A percentile compares a stretch with the other conserved stretches of the same genome.
Evolutionary conservation across 306 rosid species (phyloP).

Genomic region (Glycyrrhiza uralensis): DNA sequence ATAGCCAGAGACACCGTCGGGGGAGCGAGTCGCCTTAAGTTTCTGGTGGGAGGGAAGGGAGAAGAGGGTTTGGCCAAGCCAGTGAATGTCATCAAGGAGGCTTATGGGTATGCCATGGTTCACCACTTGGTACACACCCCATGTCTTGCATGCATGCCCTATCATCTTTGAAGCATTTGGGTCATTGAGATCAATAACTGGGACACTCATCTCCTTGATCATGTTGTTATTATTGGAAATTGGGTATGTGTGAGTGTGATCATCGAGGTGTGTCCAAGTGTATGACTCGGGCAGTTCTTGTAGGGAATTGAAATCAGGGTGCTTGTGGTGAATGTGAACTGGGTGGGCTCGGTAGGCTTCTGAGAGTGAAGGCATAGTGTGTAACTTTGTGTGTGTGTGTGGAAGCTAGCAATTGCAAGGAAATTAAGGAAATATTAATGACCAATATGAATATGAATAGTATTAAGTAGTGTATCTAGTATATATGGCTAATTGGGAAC

Average conservation of each 20-base stretch:
- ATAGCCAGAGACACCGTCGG: constrained; percentile 69
- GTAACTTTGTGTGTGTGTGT: background rate
- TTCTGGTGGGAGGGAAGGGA: constrained; percentile 59
- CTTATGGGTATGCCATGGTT: constrained; percentile 55
- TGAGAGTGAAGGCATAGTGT: constrained; percentile 69
- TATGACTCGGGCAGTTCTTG: constrained; percentile 76
- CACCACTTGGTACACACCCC: constrained; percentile 82
- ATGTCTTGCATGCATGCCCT: constrained; percentile 72
- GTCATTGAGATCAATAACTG: constrained; percentile 63
- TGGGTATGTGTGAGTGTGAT: background rate
- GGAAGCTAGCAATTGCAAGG: no score
- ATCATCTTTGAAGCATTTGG: constrained; percentile 53
- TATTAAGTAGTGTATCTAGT: background rate
- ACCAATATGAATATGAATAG: background rate
- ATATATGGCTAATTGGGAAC: background rate
- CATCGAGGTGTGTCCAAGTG: constrained; percentile 49
- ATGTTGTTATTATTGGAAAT: background rate
- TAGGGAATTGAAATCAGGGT: constrained; percentile 61
- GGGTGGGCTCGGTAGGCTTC: constrained; percentile 69
- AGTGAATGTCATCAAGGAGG: constrained; percentile 52
- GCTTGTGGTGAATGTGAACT: constrained; percentile 46
- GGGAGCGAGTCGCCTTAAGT: constrained; percentile 69
- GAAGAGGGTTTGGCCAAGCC: constrained; percentile 47
- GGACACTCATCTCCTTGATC: constrained; percentile 26
- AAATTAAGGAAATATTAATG: background rate